Base-by-base conservation (phyloP, 108 stramenopile species). In the Epithemia pelagica region DNA sequence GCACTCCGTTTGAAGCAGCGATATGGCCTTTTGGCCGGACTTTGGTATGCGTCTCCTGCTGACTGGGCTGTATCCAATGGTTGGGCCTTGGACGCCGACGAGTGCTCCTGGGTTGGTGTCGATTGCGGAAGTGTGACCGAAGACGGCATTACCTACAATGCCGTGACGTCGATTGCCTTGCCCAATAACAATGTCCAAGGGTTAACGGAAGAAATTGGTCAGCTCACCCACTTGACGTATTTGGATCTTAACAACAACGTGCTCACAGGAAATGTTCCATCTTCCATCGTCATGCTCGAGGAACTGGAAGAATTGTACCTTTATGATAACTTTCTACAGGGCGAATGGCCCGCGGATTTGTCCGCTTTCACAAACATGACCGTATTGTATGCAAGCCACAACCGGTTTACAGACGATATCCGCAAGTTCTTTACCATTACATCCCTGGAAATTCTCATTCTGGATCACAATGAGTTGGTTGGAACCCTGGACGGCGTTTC, bases 401-500 rank as follows among this genome's bases (percentile, higher is more conserved):
- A 46, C 15, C 37, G 5, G 37, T 46, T 46, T 15, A 46, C 37
- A 46, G 37, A 46, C 15, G 37, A 46, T 46, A 15, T 46, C 37
- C 5, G 37, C 37, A 46, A 46, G 15, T 46, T 32, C 18, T 63
- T 32, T 46, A 1, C 15, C 18, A 53, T 69, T 18, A 32, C 64
- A n/a, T 60, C 73, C 58, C 64, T 80, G 25, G 69, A 80, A 63
- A 61, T 61, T 8, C 53, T 80, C 32, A 65, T 55, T 74, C 56
- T 73, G 27, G 72, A 64, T 28, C 60, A 57, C 22, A 80, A 80
- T 62, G 54, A 61, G 18, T 60, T 80, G 67, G 62, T 30, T 28
- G 73, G 64, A 58, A 46, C 37, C 5, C 15, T 46, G 37, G 37
- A 46, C 15, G 37, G 37, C 15, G 37, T 46, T 46, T 46, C 37